Evolutionary conservation across 2,329 filamentous ascomycete genomes (phyloP), one percentile per base, ranked within the genome.

Genomic region (Fusarium stilboides): DNA sequence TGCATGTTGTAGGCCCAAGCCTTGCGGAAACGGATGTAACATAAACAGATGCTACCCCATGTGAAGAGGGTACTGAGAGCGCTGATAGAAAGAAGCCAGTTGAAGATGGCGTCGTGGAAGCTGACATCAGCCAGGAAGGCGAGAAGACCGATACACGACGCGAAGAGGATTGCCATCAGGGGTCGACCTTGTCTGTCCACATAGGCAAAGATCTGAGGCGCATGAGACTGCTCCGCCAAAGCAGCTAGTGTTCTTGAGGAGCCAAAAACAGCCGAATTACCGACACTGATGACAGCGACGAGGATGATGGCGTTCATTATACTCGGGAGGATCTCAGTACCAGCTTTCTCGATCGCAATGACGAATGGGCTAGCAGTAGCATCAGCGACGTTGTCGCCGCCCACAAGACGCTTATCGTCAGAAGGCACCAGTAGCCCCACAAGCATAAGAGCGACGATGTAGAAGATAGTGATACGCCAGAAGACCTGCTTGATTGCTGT

Each of bases 231-330:
- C 78, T 97, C 94, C 31, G 94, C 94, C 1, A 98, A 86, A 2
- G 94, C 94, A 31, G 94, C 93, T 2, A 98, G 87, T 1, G 94
- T 98, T 72, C 95, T 90, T 1, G 93, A 97, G 13, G 93, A 95
- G 28, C 94, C 95, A 76, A 97, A 98, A 60, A 98, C 91, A 65
- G 94, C 90, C 4, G 93, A 95, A 80, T 97, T 98, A 50, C 94
- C 94, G 59, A 98, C 94, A 2, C 93, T 97, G 31, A 98, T 84
- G 9, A 97, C 94, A 22, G 94, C 92, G 66, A 97, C 89, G 75
- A 98, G 89, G 78, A 98, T 97, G 57, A 98, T 93, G n/a, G 89
- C 90, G 79, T 98, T 98, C 92, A 98, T 97, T 57, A 98, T 87
- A 1, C 92, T 94, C 1, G 94, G 93, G 3, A 98, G 87, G 2